Base-by-base conservation (phyloP, 1,284 basidiomycete genomes). In the Phylloboletellus chloephorus region DNA sequence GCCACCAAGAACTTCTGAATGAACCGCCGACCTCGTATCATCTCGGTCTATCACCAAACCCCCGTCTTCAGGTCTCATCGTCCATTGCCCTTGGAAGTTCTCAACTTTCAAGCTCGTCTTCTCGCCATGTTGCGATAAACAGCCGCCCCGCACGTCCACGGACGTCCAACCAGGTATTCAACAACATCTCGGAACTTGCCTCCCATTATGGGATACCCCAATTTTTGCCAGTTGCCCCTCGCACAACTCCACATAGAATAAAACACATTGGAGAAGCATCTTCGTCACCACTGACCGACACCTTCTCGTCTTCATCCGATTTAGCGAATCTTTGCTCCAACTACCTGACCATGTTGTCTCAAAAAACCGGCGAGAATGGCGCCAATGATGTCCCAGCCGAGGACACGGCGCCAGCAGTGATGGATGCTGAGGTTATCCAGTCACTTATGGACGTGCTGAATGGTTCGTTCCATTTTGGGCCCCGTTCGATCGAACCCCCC, bases 121-220 rank as follows among this genome's bases (percentile, higher is more conserved):
- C 58, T 54, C 64, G 65, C 52, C 52, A 76, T 76, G 74, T 43
- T 47, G 60, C 71, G 62, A 55, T 75, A 72, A 71, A 66, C 51
- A 49, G 44, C 12, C 47, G 49, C 29, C 44, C 58, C 39, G 32
- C 52, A 52, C 67, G 72, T 71, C 70, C 56, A 57, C 56, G 64
- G 69, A 69, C 71, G 59, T 58, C 61, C 15, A 61, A 67, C 37
- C 67, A 68, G 61, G 69, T 75, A 49, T 73, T 72, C 42, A 61
- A 58, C 38, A 66, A 64, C 48, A 64, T 72, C 19, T 71, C 70
- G 49, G 80, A 78, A 67, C 67, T 82, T 43, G 77, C 80, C 56
- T 68, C 78, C 52, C 81, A 83, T 49, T 76, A 84, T 83, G 83
- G 81, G 66, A 77, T 86, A 52, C 83, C 82, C 44, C 72, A 75